phyloP scores from a whole-genome alignment of 176 grass and related monocot genomes.

The Oryza meyeriana region DNA sequence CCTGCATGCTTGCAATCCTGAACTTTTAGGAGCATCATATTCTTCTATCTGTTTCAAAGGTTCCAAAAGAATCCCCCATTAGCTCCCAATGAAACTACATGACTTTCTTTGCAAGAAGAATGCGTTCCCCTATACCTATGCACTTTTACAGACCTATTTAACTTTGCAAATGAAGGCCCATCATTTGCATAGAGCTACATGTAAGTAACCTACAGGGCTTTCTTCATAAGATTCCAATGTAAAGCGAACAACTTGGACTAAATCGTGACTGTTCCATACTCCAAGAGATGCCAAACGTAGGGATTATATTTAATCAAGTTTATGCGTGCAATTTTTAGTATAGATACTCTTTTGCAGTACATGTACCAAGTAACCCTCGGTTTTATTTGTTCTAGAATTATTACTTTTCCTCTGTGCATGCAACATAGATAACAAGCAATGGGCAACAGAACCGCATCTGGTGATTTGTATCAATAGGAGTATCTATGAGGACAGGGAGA shows the following conservation, averaged over 20 bases:
- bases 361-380: background rate
- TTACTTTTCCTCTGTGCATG: conserved; percentile 13
- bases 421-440: conserved; percentile 9
- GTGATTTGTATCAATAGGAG: conserved; percentile 13
- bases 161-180: conserved; percentile 1
- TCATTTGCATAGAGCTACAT: conserved; percentile 37
- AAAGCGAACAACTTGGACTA: background rate
- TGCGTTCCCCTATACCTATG: background rate
- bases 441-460: background rate
- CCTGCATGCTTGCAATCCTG: background rate
- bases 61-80: background rate
- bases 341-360: conserved; percentile 5
- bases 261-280: conserved; percentile 10
- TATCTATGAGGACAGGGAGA: background rate
- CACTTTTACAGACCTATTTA: background rate
- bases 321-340: background rate
- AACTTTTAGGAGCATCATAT: background rate
- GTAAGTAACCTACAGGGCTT: conserved; percentile 19
- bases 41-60: background rate
- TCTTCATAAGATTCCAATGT: background rate
- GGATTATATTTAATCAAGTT: conserved; percentile 15
- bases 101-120: background rate
- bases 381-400: background rate
- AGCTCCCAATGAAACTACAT: background rate
- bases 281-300: conserved; percentile 44